phyloP scores from a whole-genome alignment of 805 yeast genomes.

The Jamesozyma lodderae region DNA sequence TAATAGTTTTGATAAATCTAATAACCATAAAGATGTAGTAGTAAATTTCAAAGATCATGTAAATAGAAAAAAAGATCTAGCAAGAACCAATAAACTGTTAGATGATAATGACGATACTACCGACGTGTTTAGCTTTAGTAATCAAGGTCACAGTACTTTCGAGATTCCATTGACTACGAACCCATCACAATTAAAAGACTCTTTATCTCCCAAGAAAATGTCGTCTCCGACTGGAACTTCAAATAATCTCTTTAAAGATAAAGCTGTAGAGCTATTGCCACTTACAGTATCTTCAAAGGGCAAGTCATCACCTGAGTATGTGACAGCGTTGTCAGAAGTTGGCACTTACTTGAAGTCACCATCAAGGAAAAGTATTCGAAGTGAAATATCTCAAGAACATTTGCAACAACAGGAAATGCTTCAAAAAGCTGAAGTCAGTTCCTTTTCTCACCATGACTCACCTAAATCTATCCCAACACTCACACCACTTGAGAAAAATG shows the following conservation, averaged over 20 bases:
- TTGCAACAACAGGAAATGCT: background rate
- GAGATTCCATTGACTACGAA: constrained; percentile 15
- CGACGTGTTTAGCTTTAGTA: constrained; percentile 27
- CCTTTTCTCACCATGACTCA: too few species aligned
- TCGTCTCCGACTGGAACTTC: background rate
- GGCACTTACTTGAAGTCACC: background rate
- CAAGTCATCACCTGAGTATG: constrained; percentile 2
- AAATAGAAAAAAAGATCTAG: constrained; percentile 10
- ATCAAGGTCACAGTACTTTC: constrained; percentile 24
- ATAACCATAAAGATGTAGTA: constrained; percentile 10
- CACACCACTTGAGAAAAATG: too few species aligned
- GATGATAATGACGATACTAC: constrained; percentile 29
- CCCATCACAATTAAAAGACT: too few species aligned
- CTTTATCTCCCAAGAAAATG: background rate
- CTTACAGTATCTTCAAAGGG: background rate
- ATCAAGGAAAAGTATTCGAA: background rate
- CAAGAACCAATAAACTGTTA: constrained; percentile 22
- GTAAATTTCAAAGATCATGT: constrained; percentile 20
- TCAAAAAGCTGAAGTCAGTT: background rate
- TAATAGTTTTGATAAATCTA: background rate
- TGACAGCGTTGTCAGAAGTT: constrained; percentile 1
- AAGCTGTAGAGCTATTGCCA: background rate
- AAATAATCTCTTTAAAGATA: background rate
- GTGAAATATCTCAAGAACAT: too few species aligned
- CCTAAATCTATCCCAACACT: too few species aligned